Conservation (phyloP, 2,329 filamentous ascomycete genomes). For the Aspergillus cejpii region DNA sequence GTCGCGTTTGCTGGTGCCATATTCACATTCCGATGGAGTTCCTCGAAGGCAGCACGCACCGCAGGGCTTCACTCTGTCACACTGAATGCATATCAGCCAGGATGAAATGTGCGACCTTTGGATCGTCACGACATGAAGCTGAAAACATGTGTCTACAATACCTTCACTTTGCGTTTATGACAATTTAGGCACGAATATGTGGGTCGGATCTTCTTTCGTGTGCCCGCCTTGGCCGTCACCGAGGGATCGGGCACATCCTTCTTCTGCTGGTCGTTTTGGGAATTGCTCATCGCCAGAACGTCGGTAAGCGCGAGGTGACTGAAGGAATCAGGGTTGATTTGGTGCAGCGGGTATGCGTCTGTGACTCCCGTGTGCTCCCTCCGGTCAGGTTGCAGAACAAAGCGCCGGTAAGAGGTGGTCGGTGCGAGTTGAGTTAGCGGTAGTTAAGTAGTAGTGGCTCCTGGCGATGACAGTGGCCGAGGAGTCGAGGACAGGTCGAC, state of each 20-base stretch:
- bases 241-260: background rate
- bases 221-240: constrained; percentile 6
- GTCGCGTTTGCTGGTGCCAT: constrained; percentile 26
- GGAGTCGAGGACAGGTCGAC: too few species aligned
- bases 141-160: constrained; percentile 7
- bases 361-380: too few species aligned
- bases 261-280: constrained; percentile 1
- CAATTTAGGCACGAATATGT: constrained; percentile 28
- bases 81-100: constrained; percentile 12
- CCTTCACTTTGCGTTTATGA: constrained; percentile 32
- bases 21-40: constrained; percentile 28
- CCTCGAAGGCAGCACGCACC: constrained; percentile 28
- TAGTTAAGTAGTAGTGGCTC: too few species aligned
- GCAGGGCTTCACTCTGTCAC: constrained; percentile 29
- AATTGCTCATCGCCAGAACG: constrained; percentile 2
- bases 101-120: background rate
- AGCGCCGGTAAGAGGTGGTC: too few species aligned
- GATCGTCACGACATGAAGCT: background rate
- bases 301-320: background rate
- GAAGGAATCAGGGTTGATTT: too few species aligned
- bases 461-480: too few species aligned
- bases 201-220: constrained; percentile 25
- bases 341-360: too few species aligned
- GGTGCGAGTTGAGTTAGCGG: too few species aligned
- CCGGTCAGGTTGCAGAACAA: too few species aligned